These are phyloP conservation scores for Carex kokanica DNA, from an alignment of 176 grass and related monocot species.

Conservation along the genomic window DNA sequence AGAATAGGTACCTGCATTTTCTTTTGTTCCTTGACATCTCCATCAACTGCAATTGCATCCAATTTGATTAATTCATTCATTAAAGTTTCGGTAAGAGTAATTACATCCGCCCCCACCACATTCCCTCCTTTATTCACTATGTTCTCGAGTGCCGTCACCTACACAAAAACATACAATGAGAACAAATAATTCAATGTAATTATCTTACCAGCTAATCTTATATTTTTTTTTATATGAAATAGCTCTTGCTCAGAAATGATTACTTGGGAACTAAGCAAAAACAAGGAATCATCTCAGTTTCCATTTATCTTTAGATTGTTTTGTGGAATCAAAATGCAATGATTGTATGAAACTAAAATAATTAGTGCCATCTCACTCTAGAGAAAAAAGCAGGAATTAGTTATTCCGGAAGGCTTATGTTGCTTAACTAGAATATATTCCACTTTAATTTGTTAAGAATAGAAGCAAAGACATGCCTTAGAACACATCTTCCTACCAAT, in stretches of 20 bases:
- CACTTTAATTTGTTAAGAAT: neutral
- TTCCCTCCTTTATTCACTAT: slow-evolving; percentile 65
- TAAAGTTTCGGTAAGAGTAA: slow-evolving; percentile 62
- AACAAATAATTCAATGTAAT: neutral
- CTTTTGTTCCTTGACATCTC: slow-evolving; percentile 73
- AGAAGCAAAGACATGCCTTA: neutral
- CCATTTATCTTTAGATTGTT: neutral
- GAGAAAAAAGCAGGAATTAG: neutral
- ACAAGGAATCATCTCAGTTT: neutral
- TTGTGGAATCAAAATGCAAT: too few species aligned
- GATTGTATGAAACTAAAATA: neutral
- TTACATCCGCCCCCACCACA: slow-evolving; percentile 72
- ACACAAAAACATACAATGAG: neutral
- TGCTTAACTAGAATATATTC: neutral
- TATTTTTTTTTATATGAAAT: neutral
- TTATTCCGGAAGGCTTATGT: neutral
- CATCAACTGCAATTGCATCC: slow-evolving; percentile 72
- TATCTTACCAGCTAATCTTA: neutral
- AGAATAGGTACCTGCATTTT: slow-evolving; percentile 53
- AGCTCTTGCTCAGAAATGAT: neutral
- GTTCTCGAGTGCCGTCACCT: slow-evolving; percentile 76
- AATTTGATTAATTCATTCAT: slow-evolving; percentile 96
- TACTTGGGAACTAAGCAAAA: slow-evolving; percentile 1
- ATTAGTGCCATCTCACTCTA: neutral
- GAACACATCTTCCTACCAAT: slow-evolving; percentile 11